These are phyloP conservation scores for Solanum okadae DNA, from an alignment of 257 asterid genomes.

Conservation along the genomic window DNA sequence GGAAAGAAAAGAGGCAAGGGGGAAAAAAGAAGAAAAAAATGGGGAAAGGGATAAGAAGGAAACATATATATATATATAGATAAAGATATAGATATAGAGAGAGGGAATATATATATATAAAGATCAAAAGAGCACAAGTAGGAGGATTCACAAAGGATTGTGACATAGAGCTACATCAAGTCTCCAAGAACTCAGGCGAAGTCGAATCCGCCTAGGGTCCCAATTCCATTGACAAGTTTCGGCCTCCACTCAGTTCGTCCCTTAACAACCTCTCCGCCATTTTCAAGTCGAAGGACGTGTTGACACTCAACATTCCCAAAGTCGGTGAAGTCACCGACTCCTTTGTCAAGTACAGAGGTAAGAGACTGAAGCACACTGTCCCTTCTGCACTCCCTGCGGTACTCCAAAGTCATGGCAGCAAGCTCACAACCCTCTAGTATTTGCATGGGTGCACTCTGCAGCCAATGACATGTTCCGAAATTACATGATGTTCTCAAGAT, in stretches of 20 bases:
- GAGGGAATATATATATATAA: neutral
- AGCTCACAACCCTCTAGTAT: slow-evolving; percentile 85
- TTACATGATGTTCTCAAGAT: neutral
- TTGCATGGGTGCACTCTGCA: slow-evolving; percentile 80
- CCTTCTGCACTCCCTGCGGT: slow-evolving; percentile 92
- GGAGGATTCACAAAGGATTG: slow-evolving; percentile 9
- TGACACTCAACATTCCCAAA: slow-evolving; percentile 65
- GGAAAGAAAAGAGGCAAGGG: neutral
- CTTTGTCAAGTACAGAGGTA: slow-evolving; percentile 45
- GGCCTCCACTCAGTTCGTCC: slow-evolving; percentile 94
- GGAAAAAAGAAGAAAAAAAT: neutral
- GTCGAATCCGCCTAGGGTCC: slow-evolving; percentile 33
- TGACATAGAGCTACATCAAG: slow-evolving; percentile 11
- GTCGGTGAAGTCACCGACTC: slow-evolving; percentile 23
- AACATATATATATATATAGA: neutral
- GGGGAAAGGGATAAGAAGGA: neutral
- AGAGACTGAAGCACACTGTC: slow-evolving; percentile 95
- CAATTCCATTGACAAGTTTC: slow-evolving; percentile 31
- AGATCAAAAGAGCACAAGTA: slow-evolving; percentile 5
- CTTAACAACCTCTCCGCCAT: slow-evolving; percentile 81
- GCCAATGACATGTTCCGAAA: neutral
- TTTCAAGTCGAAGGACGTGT: slow-evolving; percentile 82
- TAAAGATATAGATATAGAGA: neutral
- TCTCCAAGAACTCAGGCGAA: slow-evolving; percentile 16
- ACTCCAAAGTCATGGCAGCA: slow-evolving; percentile 72